Base-by-base conservation (phyloP, 345 rosid genomes). In the Dovyalis caffra region DNA sequence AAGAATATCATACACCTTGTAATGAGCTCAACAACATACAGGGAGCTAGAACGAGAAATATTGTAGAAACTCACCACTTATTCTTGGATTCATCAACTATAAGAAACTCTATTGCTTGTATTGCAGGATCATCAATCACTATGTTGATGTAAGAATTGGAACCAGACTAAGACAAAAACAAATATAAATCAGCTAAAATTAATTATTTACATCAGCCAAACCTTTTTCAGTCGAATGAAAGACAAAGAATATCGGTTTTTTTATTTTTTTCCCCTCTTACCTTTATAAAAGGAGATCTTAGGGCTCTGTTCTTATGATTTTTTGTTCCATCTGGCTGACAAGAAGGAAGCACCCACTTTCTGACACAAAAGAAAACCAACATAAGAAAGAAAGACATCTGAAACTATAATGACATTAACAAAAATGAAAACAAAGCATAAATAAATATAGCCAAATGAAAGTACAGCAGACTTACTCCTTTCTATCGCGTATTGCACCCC, bases 341-440 rank as follows among this genome's bases (percentile, higher is more conserved):
- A 76, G 93, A 88, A 69, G 99, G 99, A 78, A 96, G 90, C 32
- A 84, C 78, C 99, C 99, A 96, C 76, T 88, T 91, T 73, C 99
- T 96, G 84, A 43, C 32, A 78, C 32, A 58, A 79, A 4, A 28
- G 61, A 79, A 79, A 26, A 47, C 49, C n/a, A 34, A 77, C 25
- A 23, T n/a, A 38, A 69, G 49, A 65, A 40, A 66, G 71, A 78
- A 11, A 77, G 31, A 40, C 21, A 6, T 34, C 62, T 63, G 29
- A 61, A 76, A 64, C n/a, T 25, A 60, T 26, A 38, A 71, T 37
- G 49, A 6, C 32, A 37, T 40, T n/a, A 69, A 56, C 28, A 58
- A 49, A 71, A 61, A 53, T 25, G 63, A 34, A 45, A 49, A 35
- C 23, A 69, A 33, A 73, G 76, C 61, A 32, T 43, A 71, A 0